Conservation (phyloP, 1,139 yeast genomes). For the Scheffersomyces quercinus region DNA sequence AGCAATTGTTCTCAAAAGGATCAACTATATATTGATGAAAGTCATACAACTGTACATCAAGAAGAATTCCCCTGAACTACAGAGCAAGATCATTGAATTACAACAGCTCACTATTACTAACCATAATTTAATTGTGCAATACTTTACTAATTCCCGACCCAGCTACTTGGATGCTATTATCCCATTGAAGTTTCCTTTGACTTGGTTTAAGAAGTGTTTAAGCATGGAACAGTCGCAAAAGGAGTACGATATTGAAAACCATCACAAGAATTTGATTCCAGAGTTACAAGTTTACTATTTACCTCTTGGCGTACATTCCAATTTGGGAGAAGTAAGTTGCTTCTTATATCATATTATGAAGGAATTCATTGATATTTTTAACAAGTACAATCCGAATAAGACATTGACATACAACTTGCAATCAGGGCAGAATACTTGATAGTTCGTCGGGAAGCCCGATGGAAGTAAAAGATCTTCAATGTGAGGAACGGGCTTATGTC, state of each 20-base stretch:
- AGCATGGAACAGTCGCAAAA: constrained; percentile 15
- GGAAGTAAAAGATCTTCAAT: neutral
- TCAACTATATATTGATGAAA: constrained; percentile 26
- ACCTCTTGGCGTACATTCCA: constrained; percentile 41
- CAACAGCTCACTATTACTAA: constrained; percentile 30
- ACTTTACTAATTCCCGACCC: constrained; percentile 28
- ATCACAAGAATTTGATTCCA: constrained; percentile 14
- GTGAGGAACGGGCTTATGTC: neutral
- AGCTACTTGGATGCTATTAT: constrained; percentile 28
- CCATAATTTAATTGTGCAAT: constrained; percentile 20
- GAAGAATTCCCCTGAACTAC: constrained; percentile 19
- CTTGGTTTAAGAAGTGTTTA: constrained; percentile 30
- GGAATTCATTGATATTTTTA: constrained; percentile 34
- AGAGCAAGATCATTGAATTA: constrained; percentile 27
- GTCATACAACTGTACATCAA: constrained; percentile 25
- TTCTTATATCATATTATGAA: constrained; percentile 29
- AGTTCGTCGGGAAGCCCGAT: no score
- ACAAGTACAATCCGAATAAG: constrained; percentile 16
- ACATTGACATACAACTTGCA: constrained; percentile 14
- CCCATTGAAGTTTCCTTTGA: constrained; percentile 32
- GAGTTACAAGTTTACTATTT: constrained; percentile 29
- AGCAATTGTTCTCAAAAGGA: constrained; percentile 30
- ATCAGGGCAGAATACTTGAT: constrained; percentile 7
- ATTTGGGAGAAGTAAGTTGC: constrained; percentile 34
- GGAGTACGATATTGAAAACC: constrained; percentile 9